These are phyloP conservation scores for Mediolabrus comicus DNA, from an alignment of 108 stramenopile genomes.

Conservation along the genomic window DNA sequence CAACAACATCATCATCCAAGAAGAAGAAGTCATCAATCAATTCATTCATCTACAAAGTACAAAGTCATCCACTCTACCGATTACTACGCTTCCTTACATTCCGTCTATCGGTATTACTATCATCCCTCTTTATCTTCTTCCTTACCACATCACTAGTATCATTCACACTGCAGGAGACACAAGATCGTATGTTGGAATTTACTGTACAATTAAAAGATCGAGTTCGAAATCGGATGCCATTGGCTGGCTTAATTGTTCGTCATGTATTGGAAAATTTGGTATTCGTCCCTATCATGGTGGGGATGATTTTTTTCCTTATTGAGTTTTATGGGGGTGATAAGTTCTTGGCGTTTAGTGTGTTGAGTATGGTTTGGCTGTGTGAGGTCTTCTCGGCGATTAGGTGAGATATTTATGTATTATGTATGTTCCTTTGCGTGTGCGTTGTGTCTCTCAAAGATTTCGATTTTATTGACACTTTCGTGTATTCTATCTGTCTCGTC, in stretches of 20 bases:
- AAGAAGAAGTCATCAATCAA: conserved; percentile 1
- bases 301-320: conserved; percentile 91
- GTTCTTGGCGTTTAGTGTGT: conserved; percentile 87
- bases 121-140: conserved; percentile 89
- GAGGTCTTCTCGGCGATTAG: conserved; percentile 92
- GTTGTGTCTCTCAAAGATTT: neutral
- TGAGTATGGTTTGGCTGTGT: conserved; percentile 87
- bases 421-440: neutral
- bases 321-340: conserved; percentile 92
- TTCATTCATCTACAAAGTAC: conserved; percentile 29
- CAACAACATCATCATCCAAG: neutral
- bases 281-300: conserved; percentile 94
- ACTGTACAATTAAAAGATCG: conserved; percentile 78
- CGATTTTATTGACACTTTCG: conserved; percentile 21
- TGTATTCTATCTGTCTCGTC: too few species aligned
- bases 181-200: conserved; percentile 96
- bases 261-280: conserved; percentile 84
- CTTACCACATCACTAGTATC: conserved; percentile 86
- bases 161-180: conserved; percentile 93
- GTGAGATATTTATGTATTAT: conserved; percentile 20
- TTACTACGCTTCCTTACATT: conserved; percentile 42
- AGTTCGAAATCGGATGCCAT: conserved; percentile 49
- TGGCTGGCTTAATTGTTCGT: conserved; percentile 56
- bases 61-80: conserved; percentile 42
- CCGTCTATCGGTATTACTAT: conserved; percentile 65